phyloP scores from a whole-genome alignment of 805 yeast genomes.

The Zygoascus biomembranicola region DNA sequence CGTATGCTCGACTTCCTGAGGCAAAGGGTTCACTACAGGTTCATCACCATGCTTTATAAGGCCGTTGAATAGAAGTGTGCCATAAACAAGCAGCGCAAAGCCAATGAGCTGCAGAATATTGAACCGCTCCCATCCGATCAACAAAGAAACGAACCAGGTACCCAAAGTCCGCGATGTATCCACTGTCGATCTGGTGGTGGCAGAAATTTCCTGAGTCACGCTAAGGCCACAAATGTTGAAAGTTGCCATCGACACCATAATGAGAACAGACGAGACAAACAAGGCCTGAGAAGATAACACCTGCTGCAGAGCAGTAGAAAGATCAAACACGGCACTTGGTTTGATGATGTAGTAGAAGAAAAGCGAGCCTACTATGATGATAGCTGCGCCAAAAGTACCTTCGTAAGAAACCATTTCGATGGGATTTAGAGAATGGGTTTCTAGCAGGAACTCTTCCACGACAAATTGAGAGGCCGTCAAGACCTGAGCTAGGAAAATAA shows the following conservation, averaged over 20 bases:
- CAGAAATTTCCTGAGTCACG: constrained; percentile 55
- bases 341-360: neutral
- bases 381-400: constrained; percentile 54
- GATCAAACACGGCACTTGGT: constrained; percentile 27
- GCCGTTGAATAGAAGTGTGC: constrained; percentile 68
- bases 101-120: constrained; percentile 55
- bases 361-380: constrained; percentile 38
- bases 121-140: constrained; percentile 70
- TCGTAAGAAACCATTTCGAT: constrained; percentile 63
- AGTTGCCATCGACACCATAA: constrained; percentile 63
- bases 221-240: constrained; percentile 71
- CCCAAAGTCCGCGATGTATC: constrained; percentile 69
- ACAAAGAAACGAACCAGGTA: constrained; percentile 66
- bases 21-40: constrained; percentile 5
- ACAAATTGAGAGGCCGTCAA: constrained; percentile 73
- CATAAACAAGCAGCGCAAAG: constrained; percentile 53
- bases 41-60: constrained; percentile 31
- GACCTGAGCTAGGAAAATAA: constrained; percentile 55
- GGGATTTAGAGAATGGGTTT: constrained; percentile 47
- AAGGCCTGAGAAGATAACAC: constrained; percentile 21
- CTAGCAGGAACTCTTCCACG: constrained; percentile 60
- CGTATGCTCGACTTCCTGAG: constrained; percentile 14
- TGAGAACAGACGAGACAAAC: constrained; percentile 47
- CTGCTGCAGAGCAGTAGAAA: constrained; percentile 23
- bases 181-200: constrained; percentile 71